These are phyloP conservation scores for Phlegmacium glaucopus DNA, from an alignment of 768 basidiomycete genomes.

Conservation along the genomic window DNA sequence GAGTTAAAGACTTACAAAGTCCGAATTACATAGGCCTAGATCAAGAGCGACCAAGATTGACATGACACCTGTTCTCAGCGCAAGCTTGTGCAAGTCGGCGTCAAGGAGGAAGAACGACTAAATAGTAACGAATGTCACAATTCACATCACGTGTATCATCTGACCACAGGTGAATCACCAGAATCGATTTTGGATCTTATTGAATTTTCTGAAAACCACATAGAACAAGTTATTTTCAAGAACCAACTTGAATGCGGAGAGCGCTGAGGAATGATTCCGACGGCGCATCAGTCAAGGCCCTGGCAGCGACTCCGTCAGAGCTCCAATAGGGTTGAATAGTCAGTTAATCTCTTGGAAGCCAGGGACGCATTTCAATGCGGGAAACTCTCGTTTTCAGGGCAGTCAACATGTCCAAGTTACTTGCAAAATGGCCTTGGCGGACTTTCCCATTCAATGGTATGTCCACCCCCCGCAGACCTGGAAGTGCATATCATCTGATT, in stretches of 20 bases:
- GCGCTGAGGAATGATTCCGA: conserved; percentile 13
- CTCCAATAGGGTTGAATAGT: conserved; percentile 4
- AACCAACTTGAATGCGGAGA: background rate
- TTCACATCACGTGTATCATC: too few relatives aligned
- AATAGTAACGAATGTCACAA: too few relatives aligned
- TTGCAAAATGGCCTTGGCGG: conserved; percentile 20
- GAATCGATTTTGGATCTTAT: too few relatives aligned
- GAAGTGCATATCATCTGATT: conserved; percentile 1
- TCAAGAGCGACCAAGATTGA: too few relatives aligned
- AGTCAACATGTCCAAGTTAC: conserved; percentile 18
- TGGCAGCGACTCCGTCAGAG: background rate
- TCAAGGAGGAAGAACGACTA: too few relatives aligned
- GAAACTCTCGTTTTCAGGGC: conserved; percentile 21
- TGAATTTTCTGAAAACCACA: too few relatives aligned
- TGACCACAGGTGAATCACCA: too few relatives aligned
- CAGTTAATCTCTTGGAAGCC: conserved; percentile 20
- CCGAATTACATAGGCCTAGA: too few relatives aligned
- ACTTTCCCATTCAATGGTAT: conserved; percentile 22
- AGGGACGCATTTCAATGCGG: conserved; percentile 8
- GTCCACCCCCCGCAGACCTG: conserved; percentile 11
- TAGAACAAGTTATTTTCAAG: background rate
- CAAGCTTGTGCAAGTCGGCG: too few relatives aligned
- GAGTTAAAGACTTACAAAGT: too few relatives aligned
- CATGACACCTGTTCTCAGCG: too few relatives aligned
- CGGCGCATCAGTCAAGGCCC: conserved; percentile 8